Conservation (phyloP, 768 basidiomycete genomes). For the Tylopilus rubrobrunneus region DNA sequence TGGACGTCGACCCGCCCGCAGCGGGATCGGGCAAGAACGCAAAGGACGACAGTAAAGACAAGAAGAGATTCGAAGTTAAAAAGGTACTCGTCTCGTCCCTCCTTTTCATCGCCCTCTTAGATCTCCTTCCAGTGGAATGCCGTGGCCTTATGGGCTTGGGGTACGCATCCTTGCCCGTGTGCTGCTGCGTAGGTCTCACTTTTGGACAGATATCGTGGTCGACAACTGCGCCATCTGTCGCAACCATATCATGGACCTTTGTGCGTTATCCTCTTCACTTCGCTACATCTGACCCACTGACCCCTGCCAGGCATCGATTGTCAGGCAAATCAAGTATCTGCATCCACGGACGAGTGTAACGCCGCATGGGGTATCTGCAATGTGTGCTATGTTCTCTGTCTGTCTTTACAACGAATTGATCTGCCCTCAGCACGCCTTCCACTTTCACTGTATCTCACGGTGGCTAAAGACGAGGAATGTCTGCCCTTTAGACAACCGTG, state of each 20-base stretch:
- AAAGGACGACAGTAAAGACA: slow-evolving; percentile 59
- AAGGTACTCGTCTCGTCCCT: slow-evolving; percentile 56
- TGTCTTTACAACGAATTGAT: neutral
- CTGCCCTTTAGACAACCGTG: slow-evolving; percentile 91
- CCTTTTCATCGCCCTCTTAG: neutral
- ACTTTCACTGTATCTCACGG: slow-evolving; percentile 98
- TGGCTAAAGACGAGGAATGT: slow-evolving; percentile 99
- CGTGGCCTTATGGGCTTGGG: slow-evolving; percentile 98
- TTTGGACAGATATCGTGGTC: slow-evolving; percentile 82
- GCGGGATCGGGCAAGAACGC: slow-evolving; percentile 39
- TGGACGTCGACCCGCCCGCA: slow-evolving; percentile 62
- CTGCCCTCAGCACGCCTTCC: slow-evolving; percentile 83
- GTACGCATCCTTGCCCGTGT: slow-evolving; percentile 38
- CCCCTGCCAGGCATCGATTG: slow-evolving; percentile 86
- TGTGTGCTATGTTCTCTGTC: slow-evolving; percentile 37
- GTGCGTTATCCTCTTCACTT: slow-evolving; percentile 44
- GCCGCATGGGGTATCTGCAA: slow-evolving; percentile 99
- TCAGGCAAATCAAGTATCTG: slow-evolving; percentile 97
- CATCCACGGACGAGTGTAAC: slow-evolving; percentile 94
- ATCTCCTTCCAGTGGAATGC: slow-evolving; percentile 83
- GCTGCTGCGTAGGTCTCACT: slow-evolving; percentile 10
- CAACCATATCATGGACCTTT: slow-evolving; percentile 99
- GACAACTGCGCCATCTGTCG: slow-evolving; percentile 99
- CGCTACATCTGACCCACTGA: slow-evolving; percentile 3
- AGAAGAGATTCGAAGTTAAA: slow-evolving; percentile 96